Evolutionary conservation across 2,329 filamentous ascomycete species (phyloP), one percentile per base, ranked within the genome.

Genomic region (Pseudogymnoascus sp.): DNA sequence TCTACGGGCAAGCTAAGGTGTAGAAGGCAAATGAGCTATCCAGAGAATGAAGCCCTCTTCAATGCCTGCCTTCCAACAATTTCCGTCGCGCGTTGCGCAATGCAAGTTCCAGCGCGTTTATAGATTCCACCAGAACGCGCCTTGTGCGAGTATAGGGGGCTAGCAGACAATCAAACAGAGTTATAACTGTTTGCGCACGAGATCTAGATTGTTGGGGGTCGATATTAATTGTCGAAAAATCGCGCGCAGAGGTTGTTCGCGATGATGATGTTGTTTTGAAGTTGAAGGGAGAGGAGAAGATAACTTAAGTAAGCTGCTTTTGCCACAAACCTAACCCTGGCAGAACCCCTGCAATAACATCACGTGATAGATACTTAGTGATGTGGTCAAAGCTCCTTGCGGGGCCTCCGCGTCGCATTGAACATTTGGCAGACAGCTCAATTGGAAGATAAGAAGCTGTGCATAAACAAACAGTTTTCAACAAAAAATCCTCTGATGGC

Each of bases 401-500:
- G 45, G 26, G 45, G 26, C 23, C 26, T 52, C 30, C 45, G 26
- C 45, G 45, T 52, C 45, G 10, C 45, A 52, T 30, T 12, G 26
- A 19, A 52, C 45, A 33, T 33, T 52, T 52, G 45, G 45, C n/a
- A 52, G 45, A 26, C n/a, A 52, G 26, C 45, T 52, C 26, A 13
- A 52, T 52, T 33, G 45, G 45, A 52, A 52, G n/a, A 18, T 52
- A 10, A 13, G 26, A 52, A 52, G 15, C 45, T 8, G 9, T 30
- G 19, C 26, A 18, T 52, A 52, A 52, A 52, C 26, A 52, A 19
- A 18, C 26, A 19, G 5, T 30, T 10, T 33, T 30, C 26, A 30
- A 30, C 26, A 6, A 30, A 33, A n/a, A 30, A 52, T 15, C 23
- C 26, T 13, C 26, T 38, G 52, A 92, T 94, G 88, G 79, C 89